These are phyloP conservation scores for Aspergillus floridensis DNA, from an alignment of 2,329 filamentous ascomycete species.

Conservation along the genomic window DNA sequence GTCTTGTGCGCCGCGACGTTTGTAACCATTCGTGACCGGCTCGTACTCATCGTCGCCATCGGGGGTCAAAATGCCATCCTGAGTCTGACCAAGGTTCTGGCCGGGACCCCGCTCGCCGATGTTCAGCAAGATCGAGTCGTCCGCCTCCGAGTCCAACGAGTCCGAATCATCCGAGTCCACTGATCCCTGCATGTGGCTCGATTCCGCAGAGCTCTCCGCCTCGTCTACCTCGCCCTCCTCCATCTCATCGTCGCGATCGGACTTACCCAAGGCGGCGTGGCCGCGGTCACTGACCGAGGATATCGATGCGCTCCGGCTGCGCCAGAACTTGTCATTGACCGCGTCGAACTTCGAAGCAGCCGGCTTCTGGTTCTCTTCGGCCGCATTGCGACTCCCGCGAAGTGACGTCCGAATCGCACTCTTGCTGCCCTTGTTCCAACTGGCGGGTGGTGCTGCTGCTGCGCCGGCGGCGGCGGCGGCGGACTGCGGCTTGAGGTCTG, in stretches of 20 bases:
- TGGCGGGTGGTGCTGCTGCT: constrained; percentile 28
- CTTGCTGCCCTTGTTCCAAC: constrained; percentile 47
- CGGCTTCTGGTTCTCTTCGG: constrained; percentile 15
- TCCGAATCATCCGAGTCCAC: constrained; percentile 33
- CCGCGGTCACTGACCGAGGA: constrained; percentile 20
- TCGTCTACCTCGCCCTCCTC: constrained; percentile 32
- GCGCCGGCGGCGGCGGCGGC: constrained; percentile 11
- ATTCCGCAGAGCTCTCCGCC: constrained; percentile 15
- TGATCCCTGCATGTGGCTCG: constrained; percentile 18
- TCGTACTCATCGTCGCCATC: constrained; percentile 22
- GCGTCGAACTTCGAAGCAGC: constrained; percentile 29
- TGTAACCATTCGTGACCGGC: constrained; percentile 18
- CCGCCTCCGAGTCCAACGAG: constrained; percentile 36
- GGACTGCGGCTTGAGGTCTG: constrained; percentile 14
- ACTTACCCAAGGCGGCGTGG: constrained; percentile 8
- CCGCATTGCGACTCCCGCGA: constrained; percentile 24
- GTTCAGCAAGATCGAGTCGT: constrained; percentile 45
- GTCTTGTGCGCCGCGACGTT: constrained; percentile 1
- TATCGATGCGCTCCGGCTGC: constrained; percentile 35
- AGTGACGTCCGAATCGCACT: constrained; percentile 44
- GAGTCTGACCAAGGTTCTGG: constrained; percentile 10
- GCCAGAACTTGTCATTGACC: constrained; percentile 40
- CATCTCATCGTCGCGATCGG: constrained; percentile 13
- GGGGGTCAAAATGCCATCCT: constrained; percentile 8
- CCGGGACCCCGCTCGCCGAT: constrained; percentile 26